Evolutionary conservation across 805 yeast genomes (phyloP), one percentile per base, ranked within the genome.

Genomic region (Zygotorulaspora sp.): DNA sequence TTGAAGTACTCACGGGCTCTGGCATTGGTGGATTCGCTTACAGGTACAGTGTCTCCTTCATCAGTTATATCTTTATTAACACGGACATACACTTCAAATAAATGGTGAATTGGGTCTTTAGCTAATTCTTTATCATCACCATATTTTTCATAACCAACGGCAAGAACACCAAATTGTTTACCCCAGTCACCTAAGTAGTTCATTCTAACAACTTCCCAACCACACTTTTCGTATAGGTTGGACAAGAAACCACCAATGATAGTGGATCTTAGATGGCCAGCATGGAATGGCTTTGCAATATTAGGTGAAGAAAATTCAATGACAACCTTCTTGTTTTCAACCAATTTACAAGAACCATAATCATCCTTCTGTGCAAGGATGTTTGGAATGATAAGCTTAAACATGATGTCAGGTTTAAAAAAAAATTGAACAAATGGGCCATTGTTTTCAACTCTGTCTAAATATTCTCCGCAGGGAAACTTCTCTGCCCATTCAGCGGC

Each of bases 101-200:
- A 74, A 64, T 92, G 98, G 66, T 87, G 80, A 60, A 92, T 89
- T 41, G 99, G 97, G 62, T 92, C 92, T 32, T 57, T 54, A 39
- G 70, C 70, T 47, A 92, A 72, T 36, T 68, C 67, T 55, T 80
- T 84, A 60, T 83, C 95, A 45, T 73, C 65, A 34, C 99, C 99
- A 59, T 83, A 92, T 57, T 75, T 78, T 40, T 78, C 76, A 63
- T 82, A 92, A 32, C 97, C 99, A 45, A 92, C 83, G 17, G 97
- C 98, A 52, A 92, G 73, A 31, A 92, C 63, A 65, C 98, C 99
- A 57, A 90, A 92, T 70, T 92, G 99, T 67, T 92, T 92, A 41
- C 99, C 99, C 98, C 98, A 92, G 67, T 92, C 99, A 57, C 99
- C 99, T 50, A 92, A 73, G 66, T 92, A 92, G 71, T 92, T 92